Base-by-base conservation (phyloP, 2,329 filamentous ascomycete genomes). In the Fusarium avenaceum region DNA sequence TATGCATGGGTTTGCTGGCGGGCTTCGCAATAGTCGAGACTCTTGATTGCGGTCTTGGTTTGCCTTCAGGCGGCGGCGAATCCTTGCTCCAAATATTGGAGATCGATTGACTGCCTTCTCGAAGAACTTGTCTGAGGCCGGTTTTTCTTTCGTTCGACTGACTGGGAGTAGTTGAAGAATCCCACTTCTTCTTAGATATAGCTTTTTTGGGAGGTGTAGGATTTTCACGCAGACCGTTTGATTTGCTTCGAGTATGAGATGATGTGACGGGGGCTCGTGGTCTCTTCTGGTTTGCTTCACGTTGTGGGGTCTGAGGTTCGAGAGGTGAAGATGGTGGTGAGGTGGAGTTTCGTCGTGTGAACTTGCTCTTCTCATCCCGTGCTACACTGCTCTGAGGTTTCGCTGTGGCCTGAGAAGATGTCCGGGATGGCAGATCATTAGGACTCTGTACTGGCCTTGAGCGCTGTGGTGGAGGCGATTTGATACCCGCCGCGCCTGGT, bases 31-130 rank as follows among this genome's bases (percentile, higher is more conserved):
- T 63, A 13, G 53, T 54, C 1, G 67, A 49, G 2, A 61, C 55
- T 42, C 73, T 76, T 69, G 72, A 64, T n/a, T 74, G 74, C 8
- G 73, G 65, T 11, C 67, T 69, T 19, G 69, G 63, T 52, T 72
- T 78, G 33, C 62, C 49, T 20, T 76, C 65, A 44, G 74, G 39
- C 4, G 70, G 54, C 22, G 75, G 68, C 1, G 77, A 67, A n/a
- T 87, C 85, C 50, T 83, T 87, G 53, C 78, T 82, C 76, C 84
- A 83, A 1, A 87, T 76, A 57, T 79, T 84, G 0, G 83, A 80
- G 8, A 87, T 72, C 2, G 81, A 79, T 35, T 84, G 80, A 22
- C 79, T 79, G 8, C 84, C 80, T 57, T 84, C 85, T 56, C 80
- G 85, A n/a, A 89, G 74, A 5, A 81, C 86, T 54, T 84, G 82